These are phyloP conservation scores for Ilyonectria sp. DNA, from an alignment of 2,329 filamentous ascomycete genomes.

Conservation along the genomic window DNA sequence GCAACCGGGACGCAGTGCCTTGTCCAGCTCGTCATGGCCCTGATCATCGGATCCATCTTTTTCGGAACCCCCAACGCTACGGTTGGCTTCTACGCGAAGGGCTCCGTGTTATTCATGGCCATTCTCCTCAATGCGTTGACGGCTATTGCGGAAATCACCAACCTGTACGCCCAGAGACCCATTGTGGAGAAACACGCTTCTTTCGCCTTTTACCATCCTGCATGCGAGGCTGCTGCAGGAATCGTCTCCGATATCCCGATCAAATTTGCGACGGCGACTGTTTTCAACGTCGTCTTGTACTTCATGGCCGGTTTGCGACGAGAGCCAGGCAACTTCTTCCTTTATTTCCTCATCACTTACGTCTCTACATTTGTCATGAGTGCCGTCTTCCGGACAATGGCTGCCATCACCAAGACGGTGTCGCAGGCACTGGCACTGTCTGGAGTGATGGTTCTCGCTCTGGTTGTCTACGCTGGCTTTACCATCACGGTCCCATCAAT, in stretches of 20 bases:
- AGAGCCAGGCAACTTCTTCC: constrained; percentile 79
- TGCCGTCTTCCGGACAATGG: constrained; percentile 82
- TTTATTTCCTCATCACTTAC: constrained; percentile 81
- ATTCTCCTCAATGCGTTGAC: constrained; percentile 72
- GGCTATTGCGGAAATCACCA: constrained; percentile 69
- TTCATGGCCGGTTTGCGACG: constrained; percentile 69
- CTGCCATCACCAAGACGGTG: constrained; percentile 77
- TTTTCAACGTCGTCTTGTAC: constrained; percentile 72
- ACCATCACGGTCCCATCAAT: constrained; percentile 46
- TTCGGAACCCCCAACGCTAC: constrained; percentile 66
- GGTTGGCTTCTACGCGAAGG: constrained; percentile 67
- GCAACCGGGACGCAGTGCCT: constrained; percentile 62
- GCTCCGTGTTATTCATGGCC: constrained; percentile 73
- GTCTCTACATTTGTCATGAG: constrained; percentile 80
- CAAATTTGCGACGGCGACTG: constrained; percentile 65
- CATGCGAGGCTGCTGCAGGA: constrained; percentile 68
- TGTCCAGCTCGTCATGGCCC: constrained; percentile 68
- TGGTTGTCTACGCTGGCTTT: constrained; percentile 55
- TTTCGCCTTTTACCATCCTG: constrained; percentile 67
- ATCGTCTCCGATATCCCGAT: constrained; percentile 70
- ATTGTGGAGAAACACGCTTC: constrained; percentile 66
- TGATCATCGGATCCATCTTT: constrained; percentile 75
- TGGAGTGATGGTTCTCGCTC: constrained; percentile 69
- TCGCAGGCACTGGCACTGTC: constrained; percentile 70
- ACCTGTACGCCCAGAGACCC: constrained; percentile 60